Evolutionary conservation across 805 yeast species (phyloP).

Genomic region (Candida andamanensis): DNA sequence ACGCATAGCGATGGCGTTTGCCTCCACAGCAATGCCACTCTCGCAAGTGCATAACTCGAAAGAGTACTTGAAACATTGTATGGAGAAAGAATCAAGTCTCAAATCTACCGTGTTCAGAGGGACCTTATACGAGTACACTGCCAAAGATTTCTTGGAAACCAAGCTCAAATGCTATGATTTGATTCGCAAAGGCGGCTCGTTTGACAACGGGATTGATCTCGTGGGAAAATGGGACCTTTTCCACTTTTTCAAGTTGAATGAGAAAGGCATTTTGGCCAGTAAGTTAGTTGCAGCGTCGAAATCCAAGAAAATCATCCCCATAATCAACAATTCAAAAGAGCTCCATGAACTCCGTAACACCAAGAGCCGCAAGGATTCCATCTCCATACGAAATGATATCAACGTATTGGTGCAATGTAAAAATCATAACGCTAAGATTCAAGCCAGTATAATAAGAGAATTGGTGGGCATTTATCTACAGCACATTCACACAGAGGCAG

Average conservation of each 20-base stretch:
- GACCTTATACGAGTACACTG: slow-evolving; percentile 48
- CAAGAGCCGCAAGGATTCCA: slow-evolving; percentile 1
- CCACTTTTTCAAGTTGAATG: slow-evolving; percentile 15
- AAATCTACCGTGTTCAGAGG: slow-evolving; percentile 48
- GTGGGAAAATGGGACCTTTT: slow-evolving; percentile 47
- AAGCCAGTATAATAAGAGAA: slow-evolving; percentile 47
- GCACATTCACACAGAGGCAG: slow-evolving; percentile 22
- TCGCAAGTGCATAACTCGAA: slow-evolving; percentile 4
- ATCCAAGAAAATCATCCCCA: slow-evolving; percentile 8
- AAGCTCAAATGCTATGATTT: slow-evolving; percentile 34
- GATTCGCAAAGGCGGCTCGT: slow-evolving; percentile 48
- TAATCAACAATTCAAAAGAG: slow-evolving; percentile 16
- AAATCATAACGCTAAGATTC: slow-evolving; percentile 39
- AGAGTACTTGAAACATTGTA: slow-evolving; percentile 25
- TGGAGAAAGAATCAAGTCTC: slow-evolving; percentile 14
- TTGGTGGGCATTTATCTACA: slow-evolving; percentile 46
- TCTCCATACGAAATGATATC: slow-evolving; percentile 26
- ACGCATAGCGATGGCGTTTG: no score
- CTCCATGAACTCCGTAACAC: slow-evolving; percentile 8
- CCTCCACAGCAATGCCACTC: slow-evolving; percentile 3
- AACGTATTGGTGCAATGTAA: slow-evolving; percentile 53
- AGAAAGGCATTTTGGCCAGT: slow-evolving; percentile 4
- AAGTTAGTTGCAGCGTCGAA: background rate
- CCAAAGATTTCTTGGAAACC: slow-evolving; percentile 33
- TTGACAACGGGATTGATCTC: slow-evolving; percentile 55